phyloP scores from a whole-genome alignment of 179 eudicot species.

The Nepenthes alata region DNA sequence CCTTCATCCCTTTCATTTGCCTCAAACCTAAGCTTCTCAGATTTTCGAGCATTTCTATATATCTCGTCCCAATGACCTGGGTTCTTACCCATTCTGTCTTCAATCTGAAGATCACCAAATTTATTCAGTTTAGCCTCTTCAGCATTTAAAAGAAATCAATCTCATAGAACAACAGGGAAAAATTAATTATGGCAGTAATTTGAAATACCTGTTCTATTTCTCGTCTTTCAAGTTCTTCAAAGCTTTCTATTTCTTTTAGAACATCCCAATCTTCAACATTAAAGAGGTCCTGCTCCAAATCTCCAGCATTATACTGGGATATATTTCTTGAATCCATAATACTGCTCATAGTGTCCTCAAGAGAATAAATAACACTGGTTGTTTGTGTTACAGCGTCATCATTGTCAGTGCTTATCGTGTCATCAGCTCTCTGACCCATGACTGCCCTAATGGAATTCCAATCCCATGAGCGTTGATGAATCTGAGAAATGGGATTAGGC shows the following conservation, averaged over 20 bases:
- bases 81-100: conserved; percentile 81
- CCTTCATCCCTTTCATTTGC: conserved; percentile 91
- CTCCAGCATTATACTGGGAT: conserved; percentile 22
- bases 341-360: conserved; percentile 48
- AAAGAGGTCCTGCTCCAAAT: conserved; percentile 28
- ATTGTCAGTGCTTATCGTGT: conserved; percentile 16
- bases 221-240: conserved; percentile 62
- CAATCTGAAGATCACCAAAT: conserved; percentile 37
- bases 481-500: conserved; percentile 52
- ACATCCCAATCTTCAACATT: conserved; percentile 57
- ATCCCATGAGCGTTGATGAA: conserved; percentile 57
- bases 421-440: conserved; percentile 23
- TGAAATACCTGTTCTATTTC: conserved; percentile 65
- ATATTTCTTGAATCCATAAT: conserved; percentile 17
- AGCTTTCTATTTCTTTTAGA: conserved; percentile 44
- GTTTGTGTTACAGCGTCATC: conserved; percentile 16
- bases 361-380: conserved; percentile 38
- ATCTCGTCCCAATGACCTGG: conserved; percentile 84
- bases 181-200: conserved; percentile 1
- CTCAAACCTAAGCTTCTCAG: conserved; percentile 77
- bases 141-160: neutral
- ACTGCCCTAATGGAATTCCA: conserved; percentile 53
- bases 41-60: conserved; percentile 73
- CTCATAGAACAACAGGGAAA: neutral
- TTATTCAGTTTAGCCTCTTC: conserved; percentile 1